Base-by-base conservation (phyloP, 176 grass and related monocot genomes). In the Aegilops tauschii region DNA sequence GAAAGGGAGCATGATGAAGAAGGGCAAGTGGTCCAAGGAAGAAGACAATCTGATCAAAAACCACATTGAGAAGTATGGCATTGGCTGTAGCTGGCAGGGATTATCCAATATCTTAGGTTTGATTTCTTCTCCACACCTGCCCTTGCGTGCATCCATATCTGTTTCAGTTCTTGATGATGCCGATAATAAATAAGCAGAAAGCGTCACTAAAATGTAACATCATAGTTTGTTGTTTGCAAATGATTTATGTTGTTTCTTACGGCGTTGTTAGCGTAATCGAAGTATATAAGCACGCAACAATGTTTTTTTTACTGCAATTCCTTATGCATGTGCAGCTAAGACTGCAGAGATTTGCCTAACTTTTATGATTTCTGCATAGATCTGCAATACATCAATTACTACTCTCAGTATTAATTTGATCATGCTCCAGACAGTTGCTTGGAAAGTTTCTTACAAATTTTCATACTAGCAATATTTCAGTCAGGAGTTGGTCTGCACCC, bases 101-200 rank as follows among this genome's bases (percentile, higher is more conserved):
- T 12, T 92, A 63, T 89, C 90, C 29, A 62, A 89, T 36, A 86
- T 74, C 83, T 25, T 83, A 92, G 90, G 87, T 92, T 69, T 37
- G 83, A 6, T 56, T 62, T 67, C 73, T 79, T 30, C 45, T 66
- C 64, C 3, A 62, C 30, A 52, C 0, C 49, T 52, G 10, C 27
- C 32, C 40, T 29, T 6, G 9, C 12, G 5, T 50, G 72, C 30
- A 20, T 78, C 36, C 42, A 16, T 13, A 80, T 17, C n/a, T 58
- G 20, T 78, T 75, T 9, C 3, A 80, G 20, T 6, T 32, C 47
- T 42, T 30, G 40, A 32, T 23, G 5, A 27, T 39, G 9, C 14
- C 10, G 50, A 4, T 52, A 16, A 76, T 1, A 50, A 5, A 12
- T 6, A 76, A 61, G 3, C 17, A 1, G n/a, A 86, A 79, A 20